These are phyloP conservation scores for Solanum chilense DNA, from an alignment of 257 asterid species.

Conservation along the genomic window DNA sequence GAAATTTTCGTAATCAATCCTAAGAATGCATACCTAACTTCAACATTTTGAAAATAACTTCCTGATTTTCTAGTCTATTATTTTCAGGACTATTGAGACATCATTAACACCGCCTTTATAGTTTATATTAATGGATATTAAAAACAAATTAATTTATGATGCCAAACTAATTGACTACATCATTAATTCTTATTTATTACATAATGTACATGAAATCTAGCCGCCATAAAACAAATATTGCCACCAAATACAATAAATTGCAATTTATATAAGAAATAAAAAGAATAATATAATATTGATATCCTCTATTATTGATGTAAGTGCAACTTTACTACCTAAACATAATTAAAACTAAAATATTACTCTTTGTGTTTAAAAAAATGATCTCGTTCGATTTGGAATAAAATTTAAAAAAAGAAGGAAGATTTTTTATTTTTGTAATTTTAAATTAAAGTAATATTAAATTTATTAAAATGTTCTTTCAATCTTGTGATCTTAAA, in stretches of 20 bases:
- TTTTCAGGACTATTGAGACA: background rate
- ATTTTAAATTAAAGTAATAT: no score
- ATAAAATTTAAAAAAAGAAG: no score
- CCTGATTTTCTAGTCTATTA: background rate
- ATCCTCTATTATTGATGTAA: background rate
- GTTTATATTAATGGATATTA: background rate
- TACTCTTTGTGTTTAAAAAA: no score
- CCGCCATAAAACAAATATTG: background rate
- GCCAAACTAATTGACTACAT: background rate
- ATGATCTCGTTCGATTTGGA: accelerated
- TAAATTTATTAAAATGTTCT: accelerated
- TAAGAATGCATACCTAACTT: background rate
- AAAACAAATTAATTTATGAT: background rate
- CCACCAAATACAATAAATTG: background rate
- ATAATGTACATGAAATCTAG: background rate
- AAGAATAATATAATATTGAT: background rate
- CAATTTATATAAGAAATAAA: background rate
- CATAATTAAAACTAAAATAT: background rate
- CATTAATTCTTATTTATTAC: background rate
- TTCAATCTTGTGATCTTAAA: no score
- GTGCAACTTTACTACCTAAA: background rate
- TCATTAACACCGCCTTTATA: background rate
- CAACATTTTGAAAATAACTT: background rate
- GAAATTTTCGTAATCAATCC: no score
- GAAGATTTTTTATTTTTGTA: no score